Base-by-base conservation (phyloP, 768 basidiomycete species). In the Suillus tomentosus region DNA sequence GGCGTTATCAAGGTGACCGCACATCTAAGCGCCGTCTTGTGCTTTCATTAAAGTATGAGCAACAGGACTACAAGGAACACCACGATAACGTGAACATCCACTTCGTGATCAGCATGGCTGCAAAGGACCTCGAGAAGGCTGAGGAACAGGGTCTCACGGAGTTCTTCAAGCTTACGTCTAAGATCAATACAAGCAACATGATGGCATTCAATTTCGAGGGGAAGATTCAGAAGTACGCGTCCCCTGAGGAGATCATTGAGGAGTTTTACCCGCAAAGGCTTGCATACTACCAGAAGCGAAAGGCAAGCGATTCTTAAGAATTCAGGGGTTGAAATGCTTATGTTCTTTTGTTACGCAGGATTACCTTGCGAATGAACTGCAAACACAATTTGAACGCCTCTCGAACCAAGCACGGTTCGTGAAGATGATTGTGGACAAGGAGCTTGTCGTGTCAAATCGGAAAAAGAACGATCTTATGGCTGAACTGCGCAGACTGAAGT, bases 331-430 rank as follows among this genome's bases (percentile, higher is more conserved):
- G 45, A 57, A 40, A 42, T 36, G 6, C 34, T 17, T 31, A 10
- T 19, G 34, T 36, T 47, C 50, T 45, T 15, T 39, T 36, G 55
- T 43, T 70, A 43, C 24, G 11, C 57, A 98, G 95, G 95, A 96
- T 73, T 84, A 84, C 76, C 83, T 96, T 60, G 91, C 94, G 11
- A 85, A 85, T 66, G 91, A 96, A 70, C 81, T 99, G 37, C 90
- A 95, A 70, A 79, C 77, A 50, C 85, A 87, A 47, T 88, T 92
- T 65, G 95, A 98, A 71, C 91, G 86, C 67, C 80, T 98, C 19
- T 88, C 87, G 62, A 99, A 99, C 74, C 97, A 99, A 74, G 96
- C 95, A 14, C 90, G 96, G 24, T 99, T 99, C 77, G 88, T 99
- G 58, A 86, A 94, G 75, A 96, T 98, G 95, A 96, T 99, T 69